Conservation (phyloP, 1,139 yeast genomes). For the Saccharomycopsis phalli region DNA sequence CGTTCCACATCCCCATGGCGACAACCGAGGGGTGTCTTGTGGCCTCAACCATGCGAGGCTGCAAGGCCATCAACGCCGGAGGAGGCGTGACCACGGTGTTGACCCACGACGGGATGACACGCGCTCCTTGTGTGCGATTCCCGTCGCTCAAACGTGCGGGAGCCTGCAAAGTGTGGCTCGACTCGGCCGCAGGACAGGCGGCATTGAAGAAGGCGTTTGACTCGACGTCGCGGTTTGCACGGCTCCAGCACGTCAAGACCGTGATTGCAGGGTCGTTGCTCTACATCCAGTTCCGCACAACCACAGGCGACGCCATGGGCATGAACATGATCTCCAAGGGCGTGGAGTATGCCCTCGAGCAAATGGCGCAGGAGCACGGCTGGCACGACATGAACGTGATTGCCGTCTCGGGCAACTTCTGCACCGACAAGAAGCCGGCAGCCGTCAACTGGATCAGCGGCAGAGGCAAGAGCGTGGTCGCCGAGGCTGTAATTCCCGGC, state of each 20-base stretch:
- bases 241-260: slow-evolving; percentile 82
- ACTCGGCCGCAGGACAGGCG: slow-evolving; percentile 86
- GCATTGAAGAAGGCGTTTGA: slow-evolving; percentile 83
- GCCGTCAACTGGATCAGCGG: slow-evolving; percentile 99
- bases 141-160: slow-evolving; percentile 81
- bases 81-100: slow-evolving; percentile 81
- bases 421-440: slow-evolving; percentile 96
- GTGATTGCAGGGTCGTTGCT: slow-evolving; percentile 92
- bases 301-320: slow-evolving; percentile 99
- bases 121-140: slow-evolving; percentile 96
- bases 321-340: slow-evolving; percentile 99
- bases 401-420: slow-evolving; percentile 93
- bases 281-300: slow-evolving; percentile 86
- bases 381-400: slow-evolving; percentile 90
- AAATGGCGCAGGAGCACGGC: slow-evolving; percentile 83
- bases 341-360: slow-evolving; percentile 76
- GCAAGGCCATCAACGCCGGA: slow-evolving; percentile 95
- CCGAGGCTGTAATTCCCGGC: slow-evolving; percentile 88
- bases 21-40: slow-evolving; percentile 98
- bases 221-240: slow-evolving; percentile 94
- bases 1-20: slow-evolving; percentile 95
- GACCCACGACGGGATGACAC: slow-evolving; percentile 96
- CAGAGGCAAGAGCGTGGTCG: slow-evolving; percentile 95
- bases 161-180: slow-evolving; percentile 91
- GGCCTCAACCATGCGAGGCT: slow-evolving; percentile 98